Evolutionary conservation across 495 filamentous ascomycete genomes (phyloP).

Genomic region (Penicillium flavigenum): DNA sequence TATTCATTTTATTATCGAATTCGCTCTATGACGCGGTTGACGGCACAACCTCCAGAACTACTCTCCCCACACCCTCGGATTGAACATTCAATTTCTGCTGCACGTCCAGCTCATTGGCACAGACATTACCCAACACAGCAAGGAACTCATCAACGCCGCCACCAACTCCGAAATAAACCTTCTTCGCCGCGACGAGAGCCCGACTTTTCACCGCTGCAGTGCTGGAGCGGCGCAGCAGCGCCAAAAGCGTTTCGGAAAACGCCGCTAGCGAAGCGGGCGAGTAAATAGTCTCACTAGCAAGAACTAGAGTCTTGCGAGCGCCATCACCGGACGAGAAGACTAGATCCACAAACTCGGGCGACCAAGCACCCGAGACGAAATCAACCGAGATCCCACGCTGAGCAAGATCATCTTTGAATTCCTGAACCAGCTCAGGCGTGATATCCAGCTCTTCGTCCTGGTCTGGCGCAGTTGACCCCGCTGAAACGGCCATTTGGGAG

Average conservation of each 20-base stretch:
- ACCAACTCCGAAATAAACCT: slow-evolving; percentile 94
- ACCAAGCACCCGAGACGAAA: slow-evolving; percentile 86
- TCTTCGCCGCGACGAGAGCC: slow-evolving; percentile 86
- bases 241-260: slow-evolving; percentile 73
- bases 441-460: slow-evolving; percentile 72
- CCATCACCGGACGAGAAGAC: slow-evolving; percentile 34
- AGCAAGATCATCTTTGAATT: slow-evolving; percentile 61
- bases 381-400: slow-evolving; percentile 58
- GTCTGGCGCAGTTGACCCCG: slow-evolving; percentile 16
- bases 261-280: slow-evolving; percentile 68
- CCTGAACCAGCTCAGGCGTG: slow-evolving; percentile 56
- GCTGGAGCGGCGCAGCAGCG: slow-evolving; percentile 57
- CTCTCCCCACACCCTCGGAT: slow-evolving; percentile 48
- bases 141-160: slow-evolving; percentile 90
- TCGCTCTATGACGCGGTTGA: slow-evolving; percentile 3
- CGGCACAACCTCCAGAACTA: slow-evolving; percentile 44
- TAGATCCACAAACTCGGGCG: slow-evolving; percentile 61
- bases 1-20: neutral
- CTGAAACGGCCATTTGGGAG: slow-evolving; percentile 16
- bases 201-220: slow-evolving; percentile 42
- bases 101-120: slow-evolving; percentile 57
- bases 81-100: slow-evolving; percentile 61
- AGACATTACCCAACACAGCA: slow-evolving; percentile 53
- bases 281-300: slow-evolving; percentile 96
- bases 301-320: slow-evolving; percentile 49